Evolutionary conservation across 495 filamentous ascomycete species (phyloP).

Genomic region (Tuber brumale): DNA sequence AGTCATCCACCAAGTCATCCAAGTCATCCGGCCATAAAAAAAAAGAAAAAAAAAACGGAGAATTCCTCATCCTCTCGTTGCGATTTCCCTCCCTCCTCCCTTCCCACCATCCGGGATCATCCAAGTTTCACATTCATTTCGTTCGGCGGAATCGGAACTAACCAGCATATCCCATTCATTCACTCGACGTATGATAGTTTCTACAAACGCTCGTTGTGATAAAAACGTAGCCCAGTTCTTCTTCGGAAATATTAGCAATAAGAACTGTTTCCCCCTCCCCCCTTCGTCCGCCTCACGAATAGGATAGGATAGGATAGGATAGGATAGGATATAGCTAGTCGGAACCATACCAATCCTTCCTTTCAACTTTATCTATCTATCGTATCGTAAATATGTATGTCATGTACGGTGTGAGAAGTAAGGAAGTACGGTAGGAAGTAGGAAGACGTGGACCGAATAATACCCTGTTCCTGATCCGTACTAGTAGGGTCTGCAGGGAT

Average conservation of each 20-base stretch:
- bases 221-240: not conserved
- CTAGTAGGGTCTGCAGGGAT: not conserved
- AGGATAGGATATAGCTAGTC: not conserved
- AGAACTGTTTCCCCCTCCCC: no score
- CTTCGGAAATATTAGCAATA: not conserved
- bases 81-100: no score
- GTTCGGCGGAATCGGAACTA: no score
- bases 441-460: slow-evolving; percentile 2
- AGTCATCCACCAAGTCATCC: no score
- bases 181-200: not conserved
- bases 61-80: not conserved
- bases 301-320: not conserved
- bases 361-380: no score
- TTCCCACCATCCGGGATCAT: not conserved
- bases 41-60: not conserved
- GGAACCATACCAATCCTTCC: not conserved
- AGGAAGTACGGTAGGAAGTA: not conserved
- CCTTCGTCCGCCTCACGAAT: not conserved
- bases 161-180: not conserved
- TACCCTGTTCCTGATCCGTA: not conserved
- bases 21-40: not conserved
- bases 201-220: not conserved
- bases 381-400: not conserved
- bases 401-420: not conserved
- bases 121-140: not conserved